Base-by-base conservation (phyloP, 164 flowering plant species). In the Liriodendron chinense region DNA sequence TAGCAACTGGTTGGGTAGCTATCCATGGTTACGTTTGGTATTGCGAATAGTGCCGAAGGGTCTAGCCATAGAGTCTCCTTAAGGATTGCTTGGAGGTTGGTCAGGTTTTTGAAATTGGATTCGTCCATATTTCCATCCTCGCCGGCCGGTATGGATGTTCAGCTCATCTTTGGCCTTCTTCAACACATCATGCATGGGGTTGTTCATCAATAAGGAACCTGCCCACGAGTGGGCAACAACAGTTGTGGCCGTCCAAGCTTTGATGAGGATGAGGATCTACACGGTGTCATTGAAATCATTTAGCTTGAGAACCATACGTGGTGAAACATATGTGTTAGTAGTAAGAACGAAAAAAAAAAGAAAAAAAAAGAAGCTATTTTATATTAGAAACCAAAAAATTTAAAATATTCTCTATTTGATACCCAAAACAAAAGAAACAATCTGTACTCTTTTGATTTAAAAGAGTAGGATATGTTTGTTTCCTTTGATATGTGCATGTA, bases 111-210 rank as follows among this genome's bases (percentile, higher is more conserved):
- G 18, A 34, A 9, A 59, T 75, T 72, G 0, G 77, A 75, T 24
- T 75, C 77, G n/a, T 68, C 77, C 28, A 75, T 66, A 3, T 57
- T 23, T 9, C 72, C 8, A 0, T 57, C 72, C 16, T 26, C 25
- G n/a, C n/a, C n/a, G n/a, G 1, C 77, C 77, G 14, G 68, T 50
- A 0, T 50, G 77, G 72, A 28, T 2, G 50, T 75, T 72, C 65
- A 75, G 23, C 72, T 75, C 76, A 7, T 47, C 70, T 65, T 65
- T 70, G 28, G 72, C 72, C 50, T 59, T 50, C 72, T 68, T 68
- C 24, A 75, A n/a, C 65, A 24, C 71, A 14, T 57, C n/a, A n/a
- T n/a, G n/a, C n/a, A n/a, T n/a, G 0, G 61, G 77, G n/a, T 75
- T 34, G 65, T 57, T 75, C 8, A 69, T 1, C 22, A 50, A 66